These are phyloP conservation scores for Microdochium nivale DNA, from an alignment of 2,329 filamentous ascomycete genomes.

Conservation along the genomic window DNA sequence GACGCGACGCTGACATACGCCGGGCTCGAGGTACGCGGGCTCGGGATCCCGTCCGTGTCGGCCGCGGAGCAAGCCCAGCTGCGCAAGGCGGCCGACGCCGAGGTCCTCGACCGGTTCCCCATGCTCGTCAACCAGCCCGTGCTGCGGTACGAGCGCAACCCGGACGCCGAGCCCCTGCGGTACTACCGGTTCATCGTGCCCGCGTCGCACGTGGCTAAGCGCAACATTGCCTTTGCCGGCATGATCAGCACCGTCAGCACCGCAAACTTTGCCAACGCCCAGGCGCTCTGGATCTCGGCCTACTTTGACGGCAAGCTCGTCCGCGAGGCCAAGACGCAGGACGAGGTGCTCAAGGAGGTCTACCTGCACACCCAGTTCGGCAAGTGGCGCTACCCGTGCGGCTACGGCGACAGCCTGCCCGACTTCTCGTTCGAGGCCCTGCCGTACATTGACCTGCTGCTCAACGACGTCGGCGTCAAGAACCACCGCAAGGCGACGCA, in stretches of 20 bases:
- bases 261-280: constrained; percentile 31
- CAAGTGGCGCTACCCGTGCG: constrained; percentile 39
- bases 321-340: background rate
- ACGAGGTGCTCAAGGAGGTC: constrained; percentile 20
- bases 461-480: constrained; percentile 43
- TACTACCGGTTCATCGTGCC: constrained; percentile 34
- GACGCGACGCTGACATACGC: constrained; percentile 24
- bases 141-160: constrained; percentile 17
- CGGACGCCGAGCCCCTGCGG: constrained; percentile 8
- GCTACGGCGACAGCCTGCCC: constrained; percentile 36
- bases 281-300: constrained; percentile 46
- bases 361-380: constrained; percentile 44
- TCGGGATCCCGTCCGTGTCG: constrained; percentile 33
- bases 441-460: constrained; percentile 47
- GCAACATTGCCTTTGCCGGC: constrained; percentile 39
- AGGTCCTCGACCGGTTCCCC: constrained; percentile 42
- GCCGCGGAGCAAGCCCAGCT: constrained; percentile 24
- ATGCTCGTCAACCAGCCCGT: constrained; percentile 34
- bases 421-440: constrained; percentile 53
- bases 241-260: constrained; percentile 36
- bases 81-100: constrained; percentile 31
- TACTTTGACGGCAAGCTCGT: constrained; percentile 42
- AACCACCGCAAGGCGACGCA: constrained; percentile 25
- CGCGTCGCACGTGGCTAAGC: constrained; percentile 23
- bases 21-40: constrained; percentile 25